A percentile compares a stretch with the other conserved stretches of the same genome.
These are phyloP conservation scores for Geotrichum cucujoidarum DNA, from an alignment of 1,139 yeast species.

Conservation along the genomic window DNA sequence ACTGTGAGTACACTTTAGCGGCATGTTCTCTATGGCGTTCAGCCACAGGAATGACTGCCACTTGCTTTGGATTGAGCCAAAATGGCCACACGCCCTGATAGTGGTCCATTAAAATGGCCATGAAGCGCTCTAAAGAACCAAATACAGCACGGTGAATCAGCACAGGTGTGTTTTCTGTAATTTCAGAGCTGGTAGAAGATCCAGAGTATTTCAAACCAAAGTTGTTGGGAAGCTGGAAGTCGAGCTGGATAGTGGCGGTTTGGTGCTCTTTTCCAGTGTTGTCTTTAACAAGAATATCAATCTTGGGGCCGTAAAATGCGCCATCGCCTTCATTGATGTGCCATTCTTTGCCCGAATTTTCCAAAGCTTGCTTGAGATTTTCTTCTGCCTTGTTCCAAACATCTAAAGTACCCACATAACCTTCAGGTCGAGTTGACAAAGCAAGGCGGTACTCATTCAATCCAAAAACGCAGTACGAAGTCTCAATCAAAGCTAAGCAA, in stretches of 20 bases:
- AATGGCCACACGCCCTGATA: conserved; percentile 97
- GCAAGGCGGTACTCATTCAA: conserved; percentile 63
- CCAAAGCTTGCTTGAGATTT: conserved; percentile 60
- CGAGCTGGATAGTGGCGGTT: conserved; percentile 82
- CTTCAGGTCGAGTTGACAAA: conserved; percentile 85
- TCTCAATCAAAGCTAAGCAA: conserved; percentile 69
- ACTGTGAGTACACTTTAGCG: conserved; percentile 41
- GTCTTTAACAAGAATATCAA: conserved; percentile 81
- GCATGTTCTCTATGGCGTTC: conserved; percentile 54
- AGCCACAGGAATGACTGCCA: conserved; percentile 76
- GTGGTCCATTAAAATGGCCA: conserved; percentile 87
- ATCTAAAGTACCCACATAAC: conserved; percentile 71
- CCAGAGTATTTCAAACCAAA: conserved; percentile 60
- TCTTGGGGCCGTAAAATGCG: conserved; percentile 93
- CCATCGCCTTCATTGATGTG: conserved; percentile 85
- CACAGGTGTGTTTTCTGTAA: conserved; percentile 53
- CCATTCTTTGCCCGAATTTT: conserved; percentile 63
- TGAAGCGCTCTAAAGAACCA: conserved; percentile 88
- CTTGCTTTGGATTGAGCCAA: conserved; percentile 96
- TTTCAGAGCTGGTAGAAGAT: conserved; percentile 31
- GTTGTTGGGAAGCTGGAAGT: conserved; percentile 81
- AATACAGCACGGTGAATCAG: conserved; percentile 93
- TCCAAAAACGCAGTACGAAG: conserved; percentile 76
- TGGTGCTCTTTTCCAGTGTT: conserved; percentile 82
- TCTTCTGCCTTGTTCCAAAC: conserved; percentile 86